Evolutionary conservation across 176 grass and related monocot genomes (phyloP), one percentile per base, ranked within the genome.

Genomic region (Triticum aestivum): DNA sequence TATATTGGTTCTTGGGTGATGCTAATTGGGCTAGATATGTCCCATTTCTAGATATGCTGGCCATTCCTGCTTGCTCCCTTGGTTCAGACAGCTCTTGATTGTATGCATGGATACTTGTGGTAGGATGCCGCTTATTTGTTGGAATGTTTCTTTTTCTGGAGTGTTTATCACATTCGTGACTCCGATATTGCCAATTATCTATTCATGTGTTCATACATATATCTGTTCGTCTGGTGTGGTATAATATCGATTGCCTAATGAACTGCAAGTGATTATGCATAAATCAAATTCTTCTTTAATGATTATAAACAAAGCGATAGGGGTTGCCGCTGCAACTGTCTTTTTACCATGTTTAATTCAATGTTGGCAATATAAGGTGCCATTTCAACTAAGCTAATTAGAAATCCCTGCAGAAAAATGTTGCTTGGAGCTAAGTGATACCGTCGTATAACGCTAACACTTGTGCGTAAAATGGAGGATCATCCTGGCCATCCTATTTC

Each of bases 391-490:
- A 63, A 67, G 61, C 45, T 83, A 33, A 33, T 75, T 58, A 20
- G 47, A 83, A 61, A 38, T 51, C 2, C 61, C 15, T 69, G 81
- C 67, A 45, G 77, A 29, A 69, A 78, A 76, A 81, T 92, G 73
- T 49, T 84, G 71, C 66, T 66, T 87, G 83, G 71, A 82, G 49
- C 23, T 85, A 75, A 87, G 73, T 73, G 37, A 88, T 67, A 77
- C 82, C 78, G 32, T 78, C 64, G 44, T n/a, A 78, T 80, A 64
- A 79, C 69, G 83, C 65, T 74, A 82, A 6, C 9, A 8, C 72
- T 82, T 95, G 47, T 73, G 38, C 13, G 18, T 81, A 41, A 70
- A 69, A 89, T 87, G 78, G 84, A 94, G 86, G 75, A 94, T 84
- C 86, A 73, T 75, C 82, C 58, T 61, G 78, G 86, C 75, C 82